These are phyloP conservation scores for Silene coronaria DNA, from an alignment of 179 eudicot species.

Conservation along the genomic window DNA sequence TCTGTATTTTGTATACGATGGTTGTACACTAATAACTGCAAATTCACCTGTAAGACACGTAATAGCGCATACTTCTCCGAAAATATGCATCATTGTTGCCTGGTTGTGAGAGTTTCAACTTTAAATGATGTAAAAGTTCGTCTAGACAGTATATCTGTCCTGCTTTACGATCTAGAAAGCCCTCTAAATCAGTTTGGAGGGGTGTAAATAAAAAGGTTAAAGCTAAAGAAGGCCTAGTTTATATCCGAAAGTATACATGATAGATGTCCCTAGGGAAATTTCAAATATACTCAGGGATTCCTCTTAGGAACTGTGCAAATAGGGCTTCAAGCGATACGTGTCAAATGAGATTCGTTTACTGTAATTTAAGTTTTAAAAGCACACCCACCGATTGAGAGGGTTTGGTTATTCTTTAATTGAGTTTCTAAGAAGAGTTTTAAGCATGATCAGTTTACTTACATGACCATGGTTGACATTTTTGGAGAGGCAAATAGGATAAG, in stretches of 20 bases:
- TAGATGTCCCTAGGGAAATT: constrained; percentile 39
- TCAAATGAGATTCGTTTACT: constrained; percentile 80
- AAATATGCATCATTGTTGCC: constrained; percentile 7
- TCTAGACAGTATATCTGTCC: constrained; percentile 23
- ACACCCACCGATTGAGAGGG: constrained; percentile 85
- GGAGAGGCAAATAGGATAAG: constrained; percentile 78
- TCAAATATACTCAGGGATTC: constrained; percentile 57
- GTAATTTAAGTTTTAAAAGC: constrained; percentile 75
- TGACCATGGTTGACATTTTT: constrained; percentile 84
- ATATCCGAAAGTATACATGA: constrained; percentile 43
- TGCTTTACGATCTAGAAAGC: constrained; percentile 19
- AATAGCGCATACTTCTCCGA: constrained; percentile 14
- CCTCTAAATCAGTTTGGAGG: constrained; percentile 19
- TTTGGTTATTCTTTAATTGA: constrained; percentile 87
- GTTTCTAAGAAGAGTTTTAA: constrained; percentile 52
- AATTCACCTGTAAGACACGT: too few species aligned
- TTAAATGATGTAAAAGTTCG: constrained; percentile 13
- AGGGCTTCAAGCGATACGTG: constrained; percentile 32
- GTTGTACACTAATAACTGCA: too few species aligned
- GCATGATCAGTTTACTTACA: constrained; percentile 75
- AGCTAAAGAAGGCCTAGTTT: constrained; percentile 24
- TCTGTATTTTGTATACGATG: too few species aligned
- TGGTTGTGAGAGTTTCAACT: neutral
- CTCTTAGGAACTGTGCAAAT: constrained; percentile 67
- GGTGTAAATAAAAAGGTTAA: constrained; percentile 24